Evolutionary conservation across 2,329 filamentous ascomycete genomes (phyloP).

Genomic region (Berkeleyomyces basicola): DNA sequence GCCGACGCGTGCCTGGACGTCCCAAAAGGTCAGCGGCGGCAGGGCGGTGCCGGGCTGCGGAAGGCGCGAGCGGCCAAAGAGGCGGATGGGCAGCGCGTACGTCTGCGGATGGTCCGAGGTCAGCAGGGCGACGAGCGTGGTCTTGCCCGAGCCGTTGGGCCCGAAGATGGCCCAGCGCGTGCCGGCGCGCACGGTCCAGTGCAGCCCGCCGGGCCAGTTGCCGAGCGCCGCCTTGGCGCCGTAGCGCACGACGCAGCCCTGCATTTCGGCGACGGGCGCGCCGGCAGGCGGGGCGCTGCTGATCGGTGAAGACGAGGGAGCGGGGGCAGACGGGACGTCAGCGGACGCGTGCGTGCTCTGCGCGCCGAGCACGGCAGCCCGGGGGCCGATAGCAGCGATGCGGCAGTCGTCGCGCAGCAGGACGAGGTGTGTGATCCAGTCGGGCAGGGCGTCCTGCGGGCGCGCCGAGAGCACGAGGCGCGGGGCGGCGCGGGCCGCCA

Average conservation of each 20-base stretch:
- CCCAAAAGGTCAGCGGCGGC: conserved; percentile 74
- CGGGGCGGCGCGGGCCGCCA: conserved; percentile 51
- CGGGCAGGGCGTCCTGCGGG: conserved; percentile 72
- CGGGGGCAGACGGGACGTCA: conserved; percentile 21
- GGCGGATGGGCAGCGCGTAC: conserved; percentile 70
- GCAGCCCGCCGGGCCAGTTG: conserved; percentile 60
- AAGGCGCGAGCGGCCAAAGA: conserved; percentile 70
- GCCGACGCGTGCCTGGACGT: conserved; percentile 76
- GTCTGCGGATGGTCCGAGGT: conserved; percentile 93
- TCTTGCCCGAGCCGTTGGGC: conserved; percentile 90
- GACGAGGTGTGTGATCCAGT: conserved; percentile 78
- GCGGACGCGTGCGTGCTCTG: conserved; percentile 28
- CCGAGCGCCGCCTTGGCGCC: conserved; percentile 62
- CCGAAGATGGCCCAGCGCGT: conserved; percentile 89
- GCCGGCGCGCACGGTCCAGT: conserved; percentile 69
- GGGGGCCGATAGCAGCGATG: conserved; percentile 48
- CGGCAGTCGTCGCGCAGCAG: conserved; percentile 52
- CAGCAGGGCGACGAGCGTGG: conserved; percentile 78
- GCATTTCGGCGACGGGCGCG: conserved; percentile 71
- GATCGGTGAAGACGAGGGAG: conserved; percentile 24
- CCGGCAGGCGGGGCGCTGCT: conserved; percentile 28
- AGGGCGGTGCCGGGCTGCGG: conserved; percentile 49
- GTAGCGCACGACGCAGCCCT: conserved; percentile 68
- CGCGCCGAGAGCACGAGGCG: conserved; percentile 61
- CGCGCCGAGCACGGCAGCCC: conserved; percentile 41